Conservation (phyloP, 768 basidiomycete genomes). For the Lentinula sp. region DNA sequence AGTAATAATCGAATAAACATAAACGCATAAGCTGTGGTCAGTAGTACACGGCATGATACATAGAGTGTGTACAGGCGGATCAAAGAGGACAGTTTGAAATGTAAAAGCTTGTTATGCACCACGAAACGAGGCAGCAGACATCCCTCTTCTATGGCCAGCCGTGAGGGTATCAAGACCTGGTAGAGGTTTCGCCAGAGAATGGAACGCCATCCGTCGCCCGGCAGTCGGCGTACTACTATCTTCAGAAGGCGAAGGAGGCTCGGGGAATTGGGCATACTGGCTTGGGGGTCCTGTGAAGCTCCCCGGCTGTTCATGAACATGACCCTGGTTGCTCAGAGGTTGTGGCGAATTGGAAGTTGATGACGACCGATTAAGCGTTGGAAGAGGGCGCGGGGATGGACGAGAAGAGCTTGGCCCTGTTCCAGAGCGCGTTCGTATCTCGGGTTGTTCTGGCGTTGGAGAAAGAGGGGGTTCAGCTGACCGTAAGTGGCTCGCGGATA, state of each 20-base stretch:
- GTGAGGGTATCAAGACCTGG: slow-evolving; percentile 26
- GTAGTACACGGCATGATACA: slow-evolving; percentile 1
- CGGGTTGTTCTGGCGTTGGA: slow-evolving; percentile 30
- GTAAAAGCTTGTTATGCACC: slow-evolving; percentile 23
- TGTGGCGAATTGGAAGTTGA: slow-evolving; percentile 52
- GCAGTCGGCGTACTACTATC: slow-evolving; percentile 50
- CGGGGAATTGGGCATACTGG: slow-evolving; percentile 68
- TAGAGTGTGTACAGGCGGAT: not conserved
- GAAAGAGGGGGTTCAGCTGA: slow-evolving; percentile 19
- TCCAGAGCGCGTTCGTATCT: slow-evolving; percentile 56
- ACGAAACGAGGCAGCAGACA: slow-evolving; percentile 46
- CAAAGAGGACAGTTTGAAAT: not conserved
- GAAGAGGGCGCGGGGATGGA: slow-evolving; percentile 34
- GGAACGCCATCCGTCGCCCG: slow-evolving; percentile 62
- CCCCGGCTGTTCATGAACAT: slow-evolving; percentile 40
- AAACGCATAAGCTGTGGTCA: slow-evolving; percentile 16
- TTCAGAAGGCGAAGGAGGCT: slow-evolving; percentile 43
- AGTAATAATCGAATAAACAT: slow-evolving; percentile 9
- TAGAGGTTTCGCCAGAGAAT: slow-evolving; percentile 56
- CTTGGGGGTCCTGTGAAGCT: slow-evolving; percentile 59
- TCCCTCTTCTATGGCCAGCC: slow-evolving; percentile 43
- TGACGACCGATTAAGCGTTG: slow-evolving; percentile 44
- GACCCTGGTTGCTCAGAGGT: slow-evolving; percentile 26
- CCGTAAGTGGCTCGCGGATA: slow-evolving; percentile 73
- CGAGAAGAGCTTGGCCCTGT: slow-evolving; percentile 53